phyloP scores from a whole-genome alignment of 257 asterid genomes.

The Mentha longifolia region DNA sequence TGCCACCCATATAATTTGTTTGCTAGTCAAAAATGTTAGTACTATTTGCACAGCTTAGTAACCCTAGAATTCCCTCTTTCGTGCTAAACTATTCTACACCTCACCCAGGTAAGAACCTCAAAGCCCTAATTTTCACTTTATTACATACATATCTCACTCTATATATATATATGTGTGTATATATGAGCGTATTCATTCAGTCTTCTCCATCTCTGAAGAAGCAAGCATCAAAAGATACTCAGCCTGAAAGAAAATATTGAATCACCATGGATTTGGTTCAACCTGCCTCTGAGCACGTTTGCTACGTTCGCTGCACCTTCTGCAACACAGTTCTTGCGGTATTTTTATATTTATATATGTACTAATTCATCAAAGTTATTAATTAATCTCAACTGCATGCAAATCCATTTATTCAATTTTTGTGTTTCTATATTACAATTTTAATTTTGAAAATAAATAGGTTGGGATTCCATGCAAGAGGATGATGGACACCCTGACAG shows the following conservation, averaged over 20 bases:
- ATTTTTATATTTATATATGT: constrained; percentile 38
- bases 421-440: neutral
- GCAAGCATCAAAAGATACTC: neutral
- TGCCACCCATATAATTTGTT: constrained; percentile 37
- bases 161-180: neutral
- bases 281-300: constrained; percentile 73
- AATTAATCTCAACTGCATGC: neutral
- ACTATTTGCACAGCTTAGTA: constrained; percentile 32
- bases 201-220: constrained; percentile 33
- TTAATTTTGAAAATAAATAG: constrained; percentile 34
- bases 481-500: constrained; percentile 92
- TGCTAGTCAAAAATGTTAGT: constrained; percentile 37
- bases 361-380: neutral
- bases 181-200: neutral
- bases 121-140: constrained; percentile 46
- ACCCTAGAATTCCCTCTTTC: constrained; percentile 46
- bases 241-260: neutral
- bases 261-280: constrained; percentile 75
- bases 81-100: constrained; percentile 3
- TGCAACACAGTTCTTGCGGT: constrained; percentile 98
- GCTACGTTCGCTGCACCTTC: constrained; percentile 94
- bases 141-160: constrained; percentile 22
- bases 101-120: constrained; percentile 29
- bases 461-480: constrained; percentile 95
- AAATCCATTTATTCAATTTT: neutral